Evolutionary conservation across 163 green algal genomes (phyloP).

Genomic region (Chlamydomonas reinhardtii): DNA sequence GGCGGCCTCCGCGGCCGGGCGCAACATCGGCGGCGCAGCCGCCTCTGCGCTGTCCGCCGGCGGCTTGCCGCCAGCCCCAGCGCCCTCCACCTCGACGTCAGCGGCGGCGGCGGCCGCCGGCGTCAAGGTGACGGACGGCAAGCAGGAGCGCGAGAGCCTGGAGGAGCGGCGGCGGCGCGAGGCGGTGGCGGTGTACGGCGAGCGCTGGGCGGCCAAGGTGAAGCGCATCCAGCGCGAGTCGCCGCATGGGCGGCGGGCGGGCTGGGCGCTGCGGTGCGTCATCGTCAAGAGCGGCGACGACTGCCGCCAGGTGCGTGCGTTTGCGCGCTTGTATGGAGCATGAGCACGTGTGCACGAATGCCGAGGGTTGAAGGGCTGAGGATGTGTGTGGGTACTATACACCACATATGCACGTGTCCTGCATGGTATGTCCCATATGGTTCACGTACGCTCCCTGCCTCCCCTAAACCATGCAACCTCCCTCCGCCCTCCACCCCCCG

Average conservation of each 20-base stretch:
- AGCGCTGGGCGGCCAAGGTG: slow-evolving; percentile 76
- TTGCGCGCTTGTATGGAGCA: no score
- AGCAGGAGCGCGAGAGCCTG: slow-evolving; percentile 37
- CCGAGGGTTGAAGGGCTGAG: no score
- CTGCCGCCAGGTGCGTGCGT: slow-evolving; percentile 84
- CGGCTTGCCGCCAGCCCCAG: no score
- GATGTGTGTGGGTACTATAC: no score
- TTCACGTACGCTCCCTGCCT: no score
- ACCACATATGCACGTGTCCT: no score
- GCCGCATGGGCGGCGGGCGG: slow-evolving; percentile 80
- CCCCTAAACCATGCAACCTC: no score
- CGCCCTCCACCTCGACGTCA: neutral
- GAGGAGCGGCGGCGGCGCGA: slow-evolving; percentile 47
- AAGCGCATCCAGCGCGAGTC: slow-evolving; percentile 77
- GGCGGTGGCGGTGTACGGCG: slow-evolving; percentile 80
- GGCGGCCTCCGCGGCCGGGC: neutral
- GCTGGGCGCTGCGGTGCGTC: slow-evolving; percentile 91
- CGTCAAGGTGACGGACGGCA: slow-evolving; percentile 8
- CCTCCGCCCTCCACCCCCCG: neutral
- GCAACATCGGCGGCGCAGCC: slow-evolving; percentile 26
- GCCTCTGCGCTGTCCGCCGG: neutral
- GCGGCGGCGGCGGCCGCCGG: no score
- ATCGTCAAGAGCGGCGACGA: slow-evolving; percentile 99
- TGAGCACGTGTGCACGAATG: no score
- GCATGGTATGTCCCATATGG: no score